These are phyloP conservation scores for Myriosclerotinia duriaeana DNA, from an alignment of 2,329 filamentous ascomycete genomes.

Conservation along the genomic window DNA sequence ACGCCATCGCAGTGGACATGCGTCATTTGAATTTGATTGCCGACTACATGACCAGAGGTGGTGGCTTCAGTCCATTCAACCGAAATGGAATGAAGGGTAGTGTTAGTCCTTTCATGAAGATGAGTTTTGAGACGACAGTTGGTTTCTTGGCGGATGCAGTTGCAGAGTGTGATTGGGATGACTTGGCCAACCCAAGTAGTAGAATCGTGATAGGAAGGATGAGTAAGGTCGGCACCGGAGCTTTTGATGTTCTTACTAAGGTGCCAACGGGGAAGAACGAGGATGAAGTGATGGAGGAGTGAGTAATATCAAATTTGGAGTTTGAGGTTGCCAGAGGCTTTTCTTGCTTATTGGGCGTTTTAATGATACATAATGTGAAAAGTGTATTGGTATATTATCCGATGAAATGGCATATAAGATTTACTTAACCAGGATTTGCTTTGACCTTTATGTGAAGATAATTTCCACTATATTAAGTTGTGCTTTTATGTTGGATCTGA, in stretches of 20 bases:
- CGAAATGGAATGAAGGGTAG: slow-evolving; percentile 83
- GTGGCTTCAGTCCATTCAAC: slow-evolving; percentile 88
- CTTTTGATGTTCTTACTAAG: slow-evolving; percentile 79
- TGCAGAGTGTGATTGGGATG: slow-evolving; percentile 85
- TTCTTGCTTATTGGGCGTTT: slow-evolving; percentile 11
- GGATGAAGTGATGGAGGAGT: slow-evolving; percentile 23
- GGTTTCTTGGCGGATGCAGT: slow-evolving; percentile 92
- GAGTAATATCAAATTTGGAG: slow-evolving; percentile 19
- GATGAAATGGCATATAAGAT: slow-evolving; percentile 21
- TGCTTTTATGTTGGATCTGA: neutral
- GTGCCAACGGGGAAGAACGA: slow-evolving; percentile 41
- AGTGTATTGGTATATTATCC: slow-evolving; percentile 22
- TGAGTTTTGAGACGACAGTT: slow-evolving; percentile 98
- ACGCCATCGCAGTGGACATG: slow-evolving; percentile 89
- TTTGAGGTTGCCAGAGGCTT: slow-evolving; percentile 9
- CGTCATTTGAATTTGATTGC: slow-evolving; percentile 93
- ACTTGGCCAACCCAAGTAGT: slow-evolving; percentile 79
- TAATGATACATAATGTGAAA: slow-evolving; percentile 19
- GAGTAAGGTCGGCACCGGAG: slow-evolving; percentile 82
- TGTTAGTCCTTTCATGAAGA: slow-evolving; percentile 92
- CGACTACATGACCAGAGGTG: slow-evolving; percentile 95
- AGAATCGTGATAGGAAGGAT: slow-evolving; percentile 84
- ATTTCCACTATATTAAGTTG: neutral
- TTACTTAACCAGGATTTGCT: neutral
- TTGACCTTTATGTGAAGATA: neutral